These are phyloP conservation scores for Schizothecium vesticola DNA, from an alignment of 495 filamentous ascomycete species.

Conservation along the genomic window DNA sequence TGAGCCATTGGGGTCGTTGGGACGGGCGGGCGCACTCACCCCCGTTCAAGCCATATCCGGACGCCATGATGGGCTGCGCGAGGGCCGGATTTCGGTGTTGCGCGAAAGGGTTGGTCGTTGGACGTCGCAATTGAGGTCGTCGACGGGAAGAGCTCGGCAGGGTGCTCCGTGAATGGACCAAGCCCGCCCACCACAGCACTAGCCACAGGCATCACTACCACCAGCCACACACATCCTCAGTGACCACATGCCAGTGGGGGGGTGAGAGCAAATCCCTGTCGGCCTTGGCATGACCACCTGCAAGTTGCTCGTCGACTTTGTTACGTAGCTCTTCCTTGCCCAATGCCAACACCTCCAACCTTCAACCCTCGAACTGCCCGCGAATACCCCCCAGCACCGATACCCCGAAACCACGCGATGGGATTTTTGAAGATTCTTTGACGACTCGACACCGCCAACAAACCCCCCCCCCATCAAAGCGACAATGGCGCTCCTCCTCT, in stretches of 20 bases:
- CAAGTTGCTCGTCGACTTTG: background rate
- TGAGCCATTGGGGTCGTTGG: constrained; percentile 16
- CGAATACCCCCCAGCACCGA: background rate
- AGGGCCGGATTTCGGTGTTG: constrained; percentile 16
- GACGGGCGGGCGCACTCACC: constrained; percentile 46
- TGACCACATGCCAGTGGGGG: background rate
- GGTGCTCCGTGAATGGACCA: constrained; percentile 13
- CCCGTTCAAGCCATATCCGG: constrained; percentile 73
- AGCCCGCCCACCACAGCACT: background rate
- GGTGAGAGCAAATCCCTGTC: background rate
- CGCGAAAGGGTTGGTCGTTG: constrained; percentile 12
- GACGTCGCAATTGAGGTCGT: constrained; percentile 15
- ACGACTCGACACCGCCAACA: background rate
- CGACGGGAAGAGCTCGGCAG: constrained; percentile 13
- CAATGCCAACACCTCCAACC: background rate
- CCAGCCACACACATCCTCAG: background rate
- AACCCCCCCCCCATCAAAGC: background rate
- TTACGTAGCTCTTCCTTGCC: constrained; percentile 5
- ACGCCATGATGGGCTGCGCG: constrained; percentile 59
- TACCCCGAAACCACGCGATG: background rate
- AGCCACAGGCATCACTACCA: background rate
- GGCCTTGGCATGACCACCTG: background rate
- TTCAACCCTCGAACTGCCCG: background rate
- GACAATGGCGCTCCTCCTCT: constrained; percentile 44
- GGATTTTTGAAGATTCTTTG: background rate